phyloP scores from a whole-genome alignment of 768 basidiomycete genomes.

The Lactarius pseudohatsudake region DNA sequence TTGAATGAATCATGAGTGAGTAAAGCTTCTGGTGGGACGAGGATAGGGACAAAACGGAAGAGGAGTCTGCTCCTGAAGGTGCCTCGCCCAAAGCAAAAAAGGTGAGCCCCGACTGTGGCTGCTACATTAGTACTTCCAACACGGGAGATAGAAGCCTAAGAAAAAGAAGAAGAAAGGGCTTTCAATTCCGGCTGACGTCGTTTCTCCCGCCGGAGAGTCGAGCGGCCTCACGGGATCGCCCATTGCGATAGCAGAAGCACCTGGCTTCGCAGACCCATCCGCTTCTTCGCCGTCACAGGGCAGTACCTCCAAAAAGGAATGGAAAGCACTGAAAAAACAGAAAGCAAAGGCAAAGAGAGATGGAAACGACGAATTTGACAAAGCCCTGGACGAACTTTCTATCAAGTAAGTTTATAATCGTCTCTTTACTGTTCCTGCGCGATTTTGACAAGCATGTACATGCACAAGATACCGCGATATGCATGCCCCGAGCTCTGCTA shows the following conservation, averaged over 20 bases:
- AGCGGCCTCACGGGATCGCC: slow-evolving; percentile 11
- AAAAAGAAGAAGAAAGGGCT: slow-evolving; percentile 42
- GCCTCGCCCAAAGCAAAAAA: slow-evolving; percentile 29
- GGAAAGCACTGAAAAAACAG: slow-evolving; percentile 57
- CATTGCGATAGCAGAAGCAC: slow-evolving; percentile 9
- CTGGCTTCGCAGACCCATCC: slow-evolving; percentile 11
- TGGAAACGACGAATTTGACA: slow-evolving; percentile 76
- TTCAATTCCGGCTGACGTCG: not conserved
- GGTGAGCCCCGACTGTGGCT: slow-evolving; percentile 5
- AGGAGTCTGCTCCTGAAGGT: slow-evolving; percentile 10
- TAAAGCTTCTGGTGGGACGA: slow-evolving; percentile 23
- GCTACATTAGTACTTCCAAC: slow-evolving; percentile 3
- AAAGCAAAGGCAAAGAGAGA: slow-evolving; percentile 61
- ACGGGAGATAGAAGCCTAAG: slow-evolving; percentile 34
- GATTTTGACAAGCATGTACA: slow-evolving; percentile 1
- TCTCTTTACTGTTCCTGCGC: not conserved
- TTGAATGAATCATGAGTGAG: not conserved
- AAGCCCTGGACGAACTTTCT: slow-evolving; percentile 81
- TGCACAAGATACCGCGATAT: slow-evolving; percentile 52
- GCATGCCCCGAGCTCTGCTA: slow-evolving; percentile 35
- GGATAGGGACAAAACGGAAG: slow-evolving; percentile 10
- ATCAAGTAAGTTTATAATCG: slow-evolving; percentile 51
- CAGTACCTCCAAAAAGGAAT: slow-evolving; percentile 44
- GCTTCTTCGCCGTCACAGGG: slow-evolving; percentile 20
- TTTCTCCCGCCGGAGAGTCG: slow-evolving; percentile 11